Percentiles rank a stretch among this genome's conserved stretches.
Evolutionary conservation across 225 moss, liverwort and hornwort species (phyloP).

Genomic region (Takakia lepidozioides): DNA sequence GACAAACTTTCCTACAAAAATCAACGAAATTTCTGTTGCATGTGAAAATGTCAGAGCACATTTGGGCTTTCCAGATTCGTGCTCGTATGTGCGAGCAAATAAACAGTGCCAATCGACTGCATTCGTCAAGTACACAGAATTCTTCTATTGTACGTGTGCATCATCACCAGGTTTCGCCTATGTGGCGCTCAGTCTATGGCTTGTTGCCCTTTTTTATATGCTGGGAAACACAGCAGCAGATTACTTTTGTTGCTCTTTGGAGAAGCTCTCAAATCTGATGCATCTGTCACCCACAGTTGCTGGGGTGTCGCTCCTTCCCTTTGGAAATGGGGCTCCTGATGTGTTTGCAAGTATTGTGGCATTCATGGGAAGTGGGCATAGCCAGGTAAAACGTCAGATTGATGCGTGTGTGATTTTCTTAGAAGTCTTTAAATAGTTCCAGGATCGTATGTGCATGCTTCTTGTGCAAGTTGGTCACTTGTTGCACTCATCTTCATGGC

Average conservation of each 20-base stretch:
- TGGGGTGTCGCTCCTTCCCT: constrained; percentile 58
- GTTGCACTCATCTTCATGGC: too few species aligned
- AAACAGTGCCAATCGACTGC: constrained; percentile 54
- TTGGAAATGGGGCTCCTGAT: constrained; percentile 64
- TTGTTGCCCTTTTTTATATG: constrained; percentile 53
- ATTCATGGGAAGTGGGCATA: constrained; percentile 48
- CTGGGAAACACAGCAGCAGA: constrained; percentile 67
- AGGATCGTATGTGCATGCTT: too few species aligned
- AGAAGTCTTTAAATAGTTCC: too few species aligned
- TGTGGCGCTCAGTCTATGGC: constrained; percentile 25
- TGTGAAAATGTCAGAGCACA: constrained; percentile 48
- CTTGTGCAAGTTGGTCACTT: too few species aligned
- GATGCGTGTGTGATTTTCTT: too few species aligned
- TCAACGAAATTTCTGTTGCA: constrained; percentile 22
- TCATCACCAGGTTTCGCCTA: constrained; percentile 27
- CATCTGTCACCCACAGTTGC: constrained; percentile 59
- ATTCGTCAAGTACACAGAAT: constrained; percentile 38
- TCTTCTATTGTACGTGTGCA: constrained; percentile 42
- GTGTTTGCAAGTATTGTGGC: constrained; percentile 63
- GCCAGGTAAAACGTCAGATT: constrained; percentile 23
- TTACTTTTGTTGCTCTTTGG: constrained; percentile 56
- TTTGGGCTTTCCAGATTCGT: constrained; percentile 40
- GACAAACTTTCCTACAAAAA: background rate
- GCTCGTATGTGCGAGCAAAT: constrained; percentile 49
- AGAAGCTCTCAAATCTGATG: constrained; percentile 42